Conservation (phyloP, 768 basidiomycete species). For the Boletus bicolor region DNA sequence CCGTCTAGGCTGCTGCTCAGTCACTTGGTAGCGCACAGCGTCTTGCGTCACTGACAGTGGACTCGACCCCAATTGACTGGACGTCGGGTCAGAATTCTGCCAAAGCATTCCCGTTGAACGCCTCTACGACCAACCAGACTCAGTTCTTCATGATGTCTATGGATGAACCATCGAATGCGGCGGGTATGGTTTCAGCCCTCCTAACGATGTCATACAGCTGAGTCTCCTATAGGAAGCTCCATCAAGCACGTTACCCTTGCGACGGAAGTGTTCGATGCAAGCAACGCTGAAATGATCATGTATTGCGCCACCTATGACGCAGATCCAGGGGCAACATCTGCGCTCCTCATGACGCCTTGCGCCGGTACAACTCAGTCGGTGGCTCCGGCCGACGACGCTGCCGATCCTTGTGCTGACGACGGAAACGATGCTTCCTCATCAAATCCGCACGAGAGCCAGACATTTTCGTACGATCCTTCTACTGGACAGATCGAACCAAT, state of each 20-base stretch:
- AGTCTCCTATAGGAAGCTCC: slow-evolving; percentile 10
- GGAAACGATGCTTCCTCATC: slow-evolving; percentile 4
- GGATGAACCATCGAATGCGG: slow-evolving; percentile 1
- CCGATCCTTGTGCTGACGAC: slow-evolving; percentile 12
- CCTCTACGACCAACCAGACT: slow-evolving; percentile 46
- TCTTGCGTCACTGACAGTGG: slow-evolving; percentile 22
- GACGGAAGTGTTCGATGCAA: slow-evolving; percentile 41
- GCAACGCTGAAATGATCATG: slow-evolving; percentile 32
- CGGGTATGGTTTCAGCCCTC: slow-evolving; percentile 12
- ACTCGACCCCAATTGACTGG: slow-evolving; percentile 27
- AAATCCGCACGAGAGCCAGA: slow-evolving; percentile 45
- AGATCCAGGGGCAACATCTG: slow-evolving; percentile 43
- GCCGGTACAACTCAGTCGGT: slow-evolving; percentile 30
- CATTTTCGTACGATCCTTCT: slow-evolving; percentile 51
- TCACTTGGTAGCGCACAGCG: slow-evolving; percentile 4
- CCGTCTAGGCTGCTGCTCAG: slow-evolving; percentile 6
- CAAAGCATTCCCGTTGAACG: slow-evolving; percentile 42
- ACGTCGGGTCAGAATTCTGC: slow-evolving; percentile 25
- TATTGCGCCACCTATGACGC: slow-evolving; percentile 66
- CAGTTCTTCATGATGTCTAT: slow-evolving; percentile 39
- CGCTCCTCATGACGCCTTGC: slow-evolving; percentile 51
- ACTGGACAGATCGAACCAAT: slow-evolving; percentile 54
- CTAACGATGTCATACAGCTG: background rate
- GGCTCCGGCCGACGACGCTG: background rate
- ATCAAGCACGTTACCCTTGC: slow-evolving; percentile 41